Evolutionary conservation across 805 yeast genomes (phyloP), one percentile per base, ranked within the genome.

Genomic region (Diddensiella santjacobensis): DNA sequence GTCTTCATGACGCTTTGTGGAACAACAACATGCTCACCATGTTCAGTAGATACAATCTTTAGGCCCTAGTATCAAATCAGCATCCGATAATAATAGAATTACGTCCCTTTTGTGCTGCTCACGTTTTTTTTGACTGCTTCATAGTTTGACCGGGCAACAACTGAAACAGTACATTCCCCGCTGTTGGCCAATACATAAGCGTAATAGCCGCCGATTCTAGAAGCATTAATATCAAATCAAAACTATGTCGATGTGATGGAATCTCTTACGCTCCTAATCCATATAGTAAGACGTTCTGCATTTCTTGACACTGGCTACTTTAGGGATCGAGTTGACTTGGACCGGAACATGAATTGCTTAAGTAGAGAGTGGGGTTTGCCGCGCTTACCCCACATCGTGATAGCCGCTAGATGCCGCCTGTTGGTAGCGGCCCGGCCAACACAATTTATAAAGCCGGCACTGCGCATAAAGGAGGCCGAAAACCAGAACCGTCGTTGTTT

Each of bases 131-230:
- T 46, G 18, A 52, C 47, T 5, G 45, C 41, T 29, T 40, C 23
- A 39, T 52, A 52, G 41, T 52, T 52, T 4, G 53, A 49, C 22
- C 56, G 41, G 22, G 51, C 56, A 10, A 52, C 47, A 5, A 52
- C 53, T 5, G 51, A 44, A 5, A 52, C 41, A 4, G 36, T 17
- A 22, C 43, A 29, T 13, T 31, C 42, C 6, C 44, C 45, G 20
- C 47, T 30, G n/a, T 40, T 49, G 36, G 40, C 20, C 13, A 52
- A 44, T 13, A 49, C 22, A 29, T 19, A 49, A 18, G 53, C 37
- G 33, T 52, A 52, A 22, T 40, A 48, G 11, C 53, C 53, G 13
- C 56, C 56, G 38, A 52, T 47, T 10, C 38, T 35, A 35, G 20
- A 26, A 8, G 31, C 11, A 26, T n/a, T n/a, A n/a, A n/a, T n/a